Base-by-base conservation (phyloP, 106 monocot genomes). In the Iris macrosiphon region DNA sequence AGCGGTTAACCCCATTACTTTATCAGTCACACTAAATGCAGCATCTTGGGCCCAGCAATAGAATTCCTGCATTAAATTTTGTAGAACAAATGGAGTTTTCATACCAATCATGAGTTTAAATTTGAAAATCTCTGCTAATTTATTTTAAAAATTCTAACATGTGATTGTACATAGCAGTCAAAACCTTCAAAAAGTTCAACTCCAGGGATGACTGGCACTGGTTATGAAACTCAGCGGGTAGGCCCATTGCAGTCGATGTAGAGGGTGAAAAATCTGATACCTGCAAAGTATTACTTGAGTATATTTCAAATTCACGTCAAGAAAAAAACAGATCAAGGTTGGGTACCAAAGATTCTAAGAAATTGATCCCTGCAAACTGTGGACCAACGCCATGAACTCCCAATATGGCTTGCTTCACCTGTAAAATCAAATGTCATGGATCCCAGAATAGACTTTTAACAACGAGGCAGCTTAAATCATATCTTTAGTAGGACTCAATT, bases 1-100 rank as follows among this genome's bases (percentile, higher is more conserved):
- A 45, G 72, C 33, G 58, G 23, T 32, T 25, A 12, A 39, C 17
- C 60, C 60, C 49, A 80, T 11, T 49, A 91, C 66, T 68, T 64
- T 80, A 38, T 79, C 70, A 29, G 74, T 54, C 11, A 83, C 55
- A 31, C 57, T 70, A 23, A 75, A 27, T 16, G 67, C 80, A 83
- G 96, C 80, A 66, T 75, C 79, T 65, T 83, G 77, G 9, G 90
- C 96, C 96, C 90, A 90, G 53, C 74, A 73, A 61, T 98, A 98
- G 47, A 98, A 91, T 55, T 78, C 90, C 96, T 96, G 64, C 61
- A 26, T 63, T 9, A 47, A 58, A 40, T 35, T 57, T 52, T 52
- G 44, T 22, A 52, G 21, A 34, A 20, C 45, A 19, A 2, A 52
- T 4, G 7, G 31, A 16, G 19, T 11, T 0, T 22, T 48, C 30